Base-by-base conservation (phyloP, 2,329 filamentous ascomycete genomes). In the Nigrograna mackinnonii region DNA sequence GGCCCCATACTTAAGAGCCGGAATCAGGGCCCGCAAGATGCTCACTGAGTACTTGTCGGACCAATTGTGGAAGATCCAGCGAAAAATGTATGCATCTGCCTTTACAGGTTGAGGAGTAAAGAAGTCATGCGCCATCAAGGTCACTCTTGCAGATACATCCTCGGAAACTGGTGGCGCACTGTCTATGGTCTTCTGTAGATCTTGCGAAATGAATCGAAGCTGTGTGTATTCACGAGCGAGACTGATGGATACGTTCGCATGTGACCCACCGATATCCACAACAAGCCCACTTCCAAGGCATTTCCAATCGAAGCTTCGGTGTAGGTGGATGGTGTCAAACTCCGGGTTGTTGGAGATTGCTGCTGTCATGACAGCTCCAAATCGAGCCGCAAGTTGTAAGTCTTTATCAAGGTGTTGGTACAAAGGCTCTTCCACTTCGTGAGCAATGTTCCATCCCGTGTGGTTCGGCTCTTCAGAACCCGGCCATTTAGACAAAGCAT, bases 11-110 rank as follows among this genome's bases (percentile, higher is more conserved):
- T 54, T 60, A 6, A 69, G 46, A 2, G 50, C 62, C 12, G 62
- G 59, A 7, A 64, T 50, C 5, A 70, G 51, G 1, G 49, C 51
- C 14, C 54, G 49, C 17, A 70, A 45, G 26, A 71, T 66, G 32
- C 58, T 46, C 2, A 66, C 32, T 33, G 50, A 59, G 44, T 70
- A 64, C 38, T 61, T 62, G 46, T 70, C 65, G 22, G 55, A 52
- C 64, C 63, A 70, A 37, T 48, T 33, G 32, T 47, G 44, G 14
- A 50, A 19, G 7, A 50, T 20, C 11, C 18, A 42, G 3, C 44
- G 37, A 7, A 50, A 19, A 6, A 47, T 21, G 22, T 47, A 52
- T 13, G 43, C 34, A 22, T 48, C 40, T 5, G 46, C 41, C 16
- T 28, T 33, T 4, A 41, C 16, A 2, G 45, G 22, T 41, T 55